Conservation (phyloP, 2,329 filamentous ascomycete species). For the Sporothrix sp. region DNA sequence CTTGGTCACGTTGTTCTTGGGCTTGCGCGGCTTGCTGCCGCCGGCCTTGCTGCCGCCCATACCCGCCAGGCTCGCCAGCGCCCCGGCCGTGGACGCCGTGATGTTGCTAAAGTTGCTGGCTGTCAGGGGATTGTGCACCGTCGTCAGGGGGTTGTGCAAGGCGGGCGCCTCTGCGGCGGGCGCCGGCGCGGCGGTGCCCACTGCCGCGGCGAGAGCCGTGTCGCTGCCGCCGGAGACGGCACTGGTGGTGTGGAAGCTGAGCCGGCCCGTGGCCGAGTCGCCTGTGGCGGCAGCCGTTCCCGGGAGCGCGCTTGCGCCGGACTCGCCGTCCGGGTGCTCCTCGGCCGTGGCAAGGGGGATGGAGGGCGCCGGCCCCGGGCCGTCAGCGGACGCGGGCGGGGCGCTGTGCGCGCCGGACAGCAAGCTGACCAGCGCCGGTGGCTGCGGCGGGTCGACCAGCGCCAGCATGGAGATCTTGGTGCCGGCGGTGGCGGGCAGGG, state of each 20-base stretch:
- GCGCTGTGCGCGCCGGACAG: conserved; percentile 34
- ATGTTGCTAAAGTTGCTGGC: conserved; percentile 24
- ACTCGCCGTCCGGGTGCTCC: conserved; percentile 16
- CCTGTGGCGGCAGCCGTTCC: neutral
- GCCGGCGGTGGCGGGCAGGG: conserved; percentile 73
- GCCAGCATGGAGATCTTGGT: conserved; percentile 74
- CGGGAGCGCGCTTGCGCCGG: neutral
- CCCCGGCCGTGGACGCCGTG: conserved; percentile 39
- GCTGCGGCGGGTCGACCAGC: conserved; percentile 51
- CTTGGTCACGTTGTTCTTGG: conserved; percentile 97
- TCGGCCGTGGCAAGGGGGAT: conserved; percentile 11
- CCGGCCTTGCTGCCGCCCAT: conserved; percentile 57
- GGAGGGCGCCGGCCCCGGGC: conserved; percentile 13
- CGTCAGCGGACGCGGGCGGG: conserved; percentile 26
- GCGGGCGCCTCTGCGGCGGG: neutral
- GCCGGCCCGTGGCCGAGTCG: conserved; percentile 15
- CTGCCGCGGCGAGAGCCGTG: conserved; percentile 39
- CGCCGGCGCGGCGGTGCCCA: conserved; percentile 38
- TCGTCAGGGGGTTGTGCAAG: conserved; percentile 13
- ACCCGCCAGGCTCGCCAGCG: conserved; percentile 72
- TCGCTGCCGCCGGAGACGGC: conserved; percentile 15
- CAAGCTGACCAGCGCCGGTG: conserved; percentile 44
- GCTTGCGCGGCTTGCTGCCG: conserved; percentile 70
- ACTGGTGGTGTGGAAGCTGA: conserved; percentile 17
- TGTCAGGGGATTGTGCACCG: too few species aligned